These are phyloP conservation scores for Speleostelium caveatum DNA, from an alignment of 78 protist genomes.

Conservation along the genomic window DNA sequence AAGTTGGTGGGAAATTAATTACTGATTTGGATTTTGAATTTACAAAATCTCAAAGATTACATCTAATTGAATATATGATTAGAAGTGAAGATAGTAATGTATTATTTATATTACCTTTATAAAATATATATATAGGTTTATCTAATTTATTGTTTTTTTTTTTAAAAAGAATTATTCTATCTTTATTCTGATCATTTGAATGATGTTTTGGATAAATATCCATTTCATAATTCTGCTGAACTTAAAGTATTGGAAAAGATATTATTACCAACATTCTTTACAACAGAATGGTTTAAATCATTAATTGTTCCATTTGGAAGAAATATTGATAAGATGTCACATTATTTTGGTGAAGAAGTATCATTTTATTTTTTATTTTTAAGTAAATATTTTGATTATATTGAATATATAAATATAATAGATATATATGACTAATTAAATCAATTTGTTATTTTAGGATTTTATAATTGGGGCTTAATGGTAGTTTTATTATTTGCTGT, in stretches of 20 bases:
- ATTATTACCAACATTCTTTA: neutral
- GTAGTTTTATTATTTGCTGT: constrained; percentile 7
- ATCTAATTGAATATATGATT: neutral
- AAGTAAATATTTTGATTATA: neutral
- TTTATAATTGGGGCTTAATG: constrained; percentile 14
- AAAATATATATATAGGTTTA: no score
- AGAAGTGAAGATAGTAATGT: neutral
- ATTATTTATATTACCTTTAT: no score
- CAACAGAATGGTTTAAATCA: neutral
- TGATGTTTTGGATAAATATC: constrained; percentile 15
- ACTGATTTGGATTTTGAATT: neutral
- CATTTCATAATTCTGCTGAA: constrained; percentile 9
- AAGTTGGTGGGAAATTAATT: neutral
- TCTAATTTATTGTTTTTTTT: neutral
- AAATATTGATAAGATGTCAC: neutral
- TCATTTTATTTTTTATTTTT: constrained; percentile 51
- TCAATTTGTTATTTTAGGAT: constrained; percentile 16
- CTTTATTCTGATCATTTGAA: neutral
- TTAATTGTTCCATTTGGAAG: neutral
- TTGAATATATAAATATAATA: neutral
- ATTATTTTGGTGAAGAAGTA: constrained; percentile 54
- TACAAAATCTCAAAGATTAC: constrained; percentile 18
- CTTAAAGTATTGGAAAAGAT: neutral
- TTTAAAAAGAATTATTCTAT: constrained; percentile 1
- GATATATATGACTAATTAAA: neutral